These are phyloP conservation scores for Cucumis cinereus DNA, from an alignment of 306 rosid genomes.

Conservation along the genomic window DNA sequence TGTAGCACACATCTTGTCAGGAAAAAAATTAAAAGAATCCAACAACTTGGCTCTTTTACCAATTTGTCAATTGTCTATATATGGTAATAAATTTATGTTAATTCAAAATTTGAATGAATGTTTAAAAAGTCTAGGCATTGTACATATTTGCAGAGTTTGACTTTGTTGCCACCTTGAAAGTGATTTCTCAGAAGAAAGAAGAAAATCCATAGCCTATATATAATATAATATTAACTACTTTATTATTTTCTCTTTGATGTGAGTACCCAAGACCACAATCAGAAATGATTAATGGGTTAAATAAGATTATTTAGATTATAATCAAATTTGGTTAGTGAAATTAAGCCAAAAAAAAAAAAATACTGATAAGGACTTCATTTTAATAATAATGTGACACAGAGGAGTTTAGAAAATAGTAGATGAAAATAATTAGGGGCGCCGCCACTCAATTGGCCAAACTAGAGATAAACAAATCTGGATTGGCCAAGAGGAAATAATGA, in stretches of 20 bases:
- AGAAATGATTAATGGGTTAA: not conserved
- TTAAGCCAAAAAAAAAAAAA: not conserved
- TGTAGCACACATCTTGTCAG: no score
- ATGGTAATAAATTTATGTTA: not conserved
- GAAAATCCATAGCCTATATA: not conserved
- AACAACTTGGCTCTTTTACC: not conserved
- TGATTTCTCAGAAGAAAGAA: not conserved
- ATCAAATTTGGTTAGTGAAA: not conserved
- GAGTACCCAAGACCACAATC: not conserved
- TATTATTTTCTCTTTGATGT: not conserved
- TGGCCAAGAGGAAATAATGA: not conserved
- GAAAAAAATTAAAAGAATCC: not conserved
- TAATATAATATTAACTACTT: no score
- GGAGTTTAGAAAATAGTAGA: not conserved
- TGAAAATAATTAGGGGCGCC: not conserved
- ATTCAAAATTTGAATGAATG: not conserved
- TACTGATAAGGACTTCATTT: not conserved
- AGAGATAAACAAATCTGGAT: not conserved
- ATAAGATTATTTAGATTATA: not conserved
- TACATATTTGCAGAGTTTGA: not conserved
- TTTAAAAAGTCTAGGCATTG: not conserved
- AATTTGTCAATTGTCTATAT: not conserved
- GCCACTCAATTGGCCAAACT: conserved; percentile 1
- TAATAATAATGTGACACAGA: not conserved
- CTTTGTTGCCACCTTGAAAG: not conserved